Base-by-base conservation (phyloP, 208 protist species). In the Phytomonas sp. region DNA sequence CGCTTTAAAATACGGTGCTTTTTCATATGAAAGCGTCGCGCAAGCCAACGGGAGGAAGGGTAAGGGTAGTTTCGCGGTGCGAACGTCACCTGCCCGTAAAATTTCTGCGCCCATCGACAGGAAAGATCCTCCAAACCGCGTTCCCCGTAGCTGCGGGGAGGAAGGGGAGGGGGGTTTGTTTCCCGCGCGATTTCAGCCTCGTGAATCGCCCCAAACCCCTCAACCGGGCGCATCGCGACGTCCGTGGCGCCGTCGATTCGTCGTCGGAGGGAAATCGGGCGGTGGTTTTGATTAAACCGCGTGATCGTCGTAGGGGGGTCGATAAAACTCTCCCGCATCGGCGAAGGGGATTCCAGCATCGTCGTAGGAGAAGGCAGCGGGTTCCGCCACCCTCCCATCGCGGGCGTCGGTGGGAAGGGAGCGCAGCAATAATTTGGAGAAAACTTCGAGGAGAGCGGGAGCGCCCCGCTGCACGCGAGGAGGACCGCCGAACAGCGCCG, bases 1-100 rank as follows among this genome's bases (percentile, higher is more conserved):
- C 91, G 84, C 77, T 96, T 96, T 28, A 94, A 62, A 43, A 92
- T 94, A 53, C 80, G 79, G 70, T 96, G 91, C 81, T 96, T 96
- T 77, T 96, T 96, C 88, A 96, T 96, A 59, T 85, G 76, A 73
- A 93, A 96, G 36, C 91, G 91, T 6, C 91, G 88, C 5, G 88
- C 87, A 28, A 94, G 73, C 87, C 88, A 96, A 30, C 87, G 86
- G 0, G 86, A 93, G 30, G 85, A 92, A 13, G 86, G 91, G 76
- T 96, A 96, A 7, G 91, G 82, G 71, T 86, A 96, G 77, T 93
- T 93, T 32, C 88, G 80, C 2, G 91, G 91, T 7, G 83, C 88
- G 72, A 86, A 94, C 5, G 88, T 94, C 13, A 96, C 88, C 28
- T 90, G 75, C 23, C 91, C 91, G 79, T 94, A 96, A 66, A 92